Conservation (phyloP, 1,139 yeast genomes). For the Diutina rugosa region DNA sequence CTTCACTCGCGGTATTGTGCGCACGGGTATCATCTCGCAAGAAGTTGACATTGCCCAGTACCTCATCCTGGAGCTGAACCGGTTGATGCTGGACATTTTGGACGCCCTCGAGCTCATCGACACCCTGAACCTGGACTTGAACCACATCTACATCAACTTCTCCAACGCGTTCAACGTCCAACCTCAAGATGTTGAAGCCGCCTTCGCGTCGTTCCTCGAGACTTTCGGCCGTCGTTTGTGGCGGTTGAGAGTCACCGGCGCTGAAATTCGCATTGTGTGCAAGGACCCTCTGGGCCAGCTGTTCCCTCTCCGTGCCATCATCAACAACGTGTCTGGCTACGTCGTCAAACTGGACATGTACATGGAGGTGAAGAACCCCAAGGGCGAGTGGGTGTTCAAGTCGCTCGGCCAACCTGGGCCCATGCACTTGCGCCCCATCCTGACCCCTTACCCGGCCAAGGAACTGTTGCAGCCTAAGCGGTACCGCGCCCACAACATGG, state of each 20-base stretch:
- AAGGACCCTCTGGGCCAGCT: conserved; percentile 86
- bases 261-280: conserved; percentile 92
- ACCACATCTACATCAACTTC: conserved; percentile 92
- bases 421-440: conserved; percentile 93
- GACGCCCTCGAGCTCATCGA: conserved; percentile 93
- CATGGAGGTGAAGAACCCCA: conserved; percentile 82
- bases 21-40: conserved; percentile 90
- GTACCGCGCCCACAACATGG: conserved; percentile 96
- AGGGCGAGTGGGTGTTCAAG: conserved; percentile 95
- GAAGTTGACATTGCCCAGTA: conserved; percentile 90
- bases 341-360: conserved; percentile 92
- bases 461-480: conserved; percentile 98
- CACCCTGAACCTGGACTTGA: conserved; percentile 87
- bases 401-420: conserved; percentile 90
- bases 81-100: conserved; percentile 89
- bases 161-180: conserved; percentile 88
- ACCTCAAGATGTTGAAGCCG: conserved; percentile 94
- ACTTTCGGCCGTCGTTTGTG: conserved; percentile 94
- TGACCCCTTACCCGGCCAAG: conserved; percentile 94
- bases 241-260: conserved; percentile 94
- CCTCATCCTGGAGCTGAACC: conserved; percentile 88
- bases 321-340: conserved; percentile 92
- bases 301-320: conserved; percentile 92
- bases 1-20: conserved; percentile 92
- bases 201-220: conserved; percentile 94